phyloP scores from a whole-genome alignment of 169 alveolate species.

The Cryptosporidium baileyi region DNA sequence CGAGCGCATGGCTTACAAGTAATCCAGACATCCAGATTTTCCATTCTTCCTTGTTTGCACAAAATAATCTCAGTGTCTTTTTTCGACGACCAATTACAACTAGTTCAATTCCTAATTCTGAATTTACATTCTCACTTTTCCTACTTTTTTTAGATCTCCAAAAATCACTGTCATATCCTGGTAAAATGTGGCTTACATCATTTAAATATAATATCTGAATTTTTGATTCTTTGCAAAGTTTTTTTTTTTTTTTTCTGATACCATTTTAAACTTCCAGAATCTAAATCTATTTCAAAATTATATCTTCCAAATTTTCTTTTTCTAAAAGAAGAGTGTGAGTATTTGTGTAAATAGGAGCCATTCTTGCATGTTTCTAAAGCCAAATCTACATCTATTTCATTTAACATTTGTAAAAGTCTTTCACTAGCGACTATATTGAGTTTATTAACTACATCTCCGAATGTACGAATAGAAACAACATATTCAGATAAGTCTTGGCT shows the following conservation, averaged over 20 bases:
- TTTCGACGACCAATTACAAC: constrained; percentile 19
- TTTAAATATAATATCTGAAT: constrained; percentile 20
- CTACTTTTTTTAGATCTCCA: constrained; percentile 28
- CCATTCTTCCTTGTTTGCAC: constrained; percentile 69
- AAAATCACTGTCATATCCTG: constrained; percentile 72
- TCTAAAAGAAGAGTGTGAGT: neutral
- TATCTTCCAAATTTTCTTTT: constrained; percentile 31
- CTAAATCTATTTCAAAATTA: constrained; percentile 42
- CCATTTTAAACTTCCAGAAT: constrained; percentile 64
- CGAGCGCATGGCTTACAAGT: constrained; percentile 66
- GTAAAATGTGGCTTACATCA: constrained; percentile 66
- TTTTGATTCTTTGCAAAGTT: neutral
- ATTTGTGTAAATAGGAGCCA: constrained; percentile 45
- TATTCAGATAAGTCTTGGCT: constrained; percentile 67
- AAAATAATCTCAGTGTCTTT: constrained; percentile 29
- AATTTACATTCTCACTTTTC: neutral
- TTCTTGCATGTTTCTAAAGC: constrained; percentile 63
- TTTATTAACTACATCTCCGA: constrained; percentile 26
- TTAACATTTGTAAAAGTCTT: constrained; percentile 20
- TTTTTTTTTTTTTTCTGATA: neutral
- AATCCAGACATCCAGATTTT: constrained; percentile 66
- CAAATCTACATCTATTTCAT: constrained; percentile 52
- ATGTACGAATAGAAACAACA: constrained; percentile 27
- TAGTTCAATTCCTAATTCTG: constrained; percentile 55
- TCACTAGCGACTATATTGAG: constrained; percentile 48